Conservation (phyloP, 139 green algal species). For the Nannochloris sp. region DNA sequence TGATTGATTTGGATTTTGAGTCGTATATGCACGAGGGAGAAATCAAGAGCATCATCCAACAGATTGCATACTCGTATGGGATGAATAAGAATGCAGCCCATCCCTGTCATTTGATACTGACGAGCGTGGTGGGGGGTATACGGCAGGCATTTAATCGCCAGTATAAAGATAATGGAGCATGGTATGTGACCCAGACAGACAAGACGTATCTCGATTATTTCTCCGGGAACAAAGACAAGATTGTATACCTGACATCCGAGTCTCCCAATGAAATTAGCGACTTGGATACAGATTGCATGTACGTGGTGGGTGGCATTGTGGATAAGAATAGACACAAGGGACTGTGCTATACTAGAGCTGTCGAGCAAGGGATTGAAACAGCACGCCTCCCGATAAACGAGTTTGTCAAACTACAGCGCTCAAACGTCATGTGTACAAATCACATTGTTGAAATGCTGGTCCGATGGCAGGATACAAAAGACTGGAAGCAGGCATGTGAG, state of each 20-base stretch:
- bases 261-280: constrained; percentile 48
- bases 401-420: constrained; percentile 48
- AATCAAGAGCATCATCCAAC: constrained; percentile 45
- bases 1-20: constrained; percentile 68
- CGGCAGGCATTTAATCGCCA: constrained; percentile 9
- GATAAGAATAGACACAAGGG: constrained; percentile 73
- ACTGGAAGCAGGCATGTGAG: constrained; percentile 29
- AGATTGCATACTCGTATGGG: constrained; percentile 61
- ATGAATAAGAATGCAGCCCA: constrained; percentile 30
- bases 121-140: constrained; percentile 35
- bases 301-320: constrained; percentile 82
- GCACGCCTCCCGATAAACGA: constrained; percentile 66
- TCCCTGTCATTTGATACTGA: constrained; percentile 45
- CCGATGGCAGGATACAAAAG: constrained; percentile 29
- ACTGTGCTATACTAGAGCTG: constrained; percentile 43
- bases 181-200: constrained; percentile 32
- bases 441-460: constrained; percentile 62
- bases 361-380: constrained; percentile 53
- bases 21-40: constrained; percentile 53
- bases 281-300: constrained; percentile 55
- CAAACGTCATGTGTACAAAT: constrained; percentile 73
- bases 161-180: constrained; percentile 40
- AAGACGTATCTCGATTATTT: constrained; percentile 42
- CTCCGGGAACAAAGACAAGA: constrained; percentile 18
- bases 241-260: constrained; percentile 83